These are phyloP conservation scores for Xylariales sp. DNA, from an alignment of 2,329 filamentous ascomycete species.

Conservation along the genomic window DNA sequence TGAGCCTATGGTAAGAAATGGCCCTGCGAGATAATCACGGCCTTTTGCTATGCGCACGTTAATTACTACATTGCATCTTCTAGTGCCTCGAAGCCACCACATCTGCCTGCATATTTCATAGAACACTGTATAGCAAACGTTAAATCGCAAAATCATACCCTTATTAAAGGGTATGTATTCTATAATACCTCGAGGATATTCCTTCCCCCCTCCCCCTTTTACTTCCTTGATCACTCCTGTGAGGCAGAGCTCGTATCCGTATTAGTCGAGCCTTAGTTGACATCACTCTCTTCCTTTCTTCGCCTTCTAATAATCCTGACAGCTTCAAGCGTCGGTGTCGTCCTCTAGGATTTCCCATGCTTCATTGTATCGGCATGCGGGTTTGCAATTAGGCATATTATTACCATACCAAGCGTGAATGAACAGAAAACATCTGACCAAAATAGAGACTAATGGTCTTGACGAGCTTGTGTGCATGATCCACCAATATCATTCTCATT, in stretches of 20 bases:
- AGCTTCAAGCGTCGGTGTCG: slow-evolving; percentile 5
- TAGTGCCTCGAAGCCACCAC: not conserved
- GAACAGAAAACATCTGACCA: not conserved
- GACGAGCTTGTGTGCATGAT: not conserved
- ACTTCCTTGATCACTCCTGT: not conserved
- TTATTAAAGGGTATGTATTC: slow-evolving; percentile 15
- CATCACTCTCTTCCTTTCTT: slow-evolving; percentile 17
- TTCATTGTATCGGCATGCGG: slow-evolving; percentile 4
- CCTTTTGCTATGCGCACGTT: too few relatives aligned
- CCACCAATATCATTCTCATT: slow-evolving; percentile 1
- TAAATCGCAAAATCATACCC: slow-evolving; percentile 1
- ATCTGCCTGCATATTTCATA: not conserved
- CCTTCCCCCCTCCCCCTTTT: not conserved
- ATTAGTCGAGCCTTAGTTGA: slow-evolving; percentile 32
- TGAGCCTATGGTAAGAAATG: too few relatives aligned
- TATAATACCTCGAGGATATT: slow-evolving; percentile 14
- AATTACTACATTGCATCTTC: not conserved
- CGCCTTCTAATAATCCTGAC: slow-evolving; percentile 5
- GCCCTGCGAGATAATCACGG: too few relatives aligned
- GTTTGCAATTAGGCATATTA: not conserved
- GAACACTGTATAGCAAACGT: not conserved
- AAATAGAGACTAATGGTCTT: not conserved
- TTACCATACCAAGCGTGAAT: slow-evolving; percentile 7
- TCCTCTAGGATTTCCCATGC: slow-evolving; percentile 19
- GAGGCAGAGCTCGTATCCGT: slow-evolving; percentile 5